A percentile compares a stretch with the other conserved stretches of the same genome.
Evolutionary conservation across 768 basidiomycete species (phyloP).

Genomic region (Naganishia randhawae): DNA sequence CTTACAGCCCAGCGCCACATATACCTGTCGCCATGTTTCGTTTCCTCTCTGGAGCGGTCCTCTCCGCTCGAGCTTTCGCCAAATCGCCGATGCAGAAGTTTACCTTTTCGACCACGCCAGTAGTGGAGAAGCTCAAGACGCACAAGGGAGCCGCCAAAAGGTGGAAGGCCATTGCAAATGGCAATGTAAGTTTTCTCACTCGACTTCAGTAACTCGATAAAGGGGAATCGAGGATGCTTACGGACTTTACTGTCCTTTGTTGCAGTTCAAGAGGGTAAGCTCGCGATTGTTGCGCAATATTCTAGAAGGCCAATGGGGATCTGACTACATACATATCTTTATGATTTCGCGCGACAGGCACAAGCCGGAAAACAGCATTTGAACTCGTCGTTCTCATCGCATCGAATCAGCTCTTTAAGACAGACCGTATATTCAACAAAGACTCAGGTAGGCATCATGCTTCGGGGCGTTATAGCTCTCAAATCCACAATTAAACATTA

Average conservation of each 20-base stretch:
- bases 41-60: neutral
- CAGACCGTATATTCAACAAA: slow-evolving; percentile 45
- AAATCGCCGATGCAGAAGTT: slow-evolving; percentile 26
- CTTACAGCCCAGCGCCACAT: neutral
- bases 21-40: neutral
- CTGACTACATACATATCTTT: neutral
- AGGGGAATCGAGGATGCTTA: too few relatives aligned
- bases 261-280: slow-evolving; percentile 49
- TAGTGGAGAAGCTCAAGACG: slow-evolving; percentile 49
- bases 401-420: slow-evolving; percentile 46
- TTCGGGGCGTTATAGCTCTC: too few relatives aligned
- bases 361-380: slow-evolving; percentile 48
- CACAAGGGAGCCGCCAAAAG: slow-evolving; percentile 52
- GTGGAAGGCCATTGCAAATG: slow-evolving; percentile 45
- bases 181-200: slow-evolving; percentile 31
- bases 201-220: neutral
- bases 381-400: slow-evolving; percentile 45
- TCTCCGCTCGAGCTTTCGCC: slow-evolving; percentile 28
- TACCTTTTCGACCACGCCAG: slow-evolving; percentile 19
- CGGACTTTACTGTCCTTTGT: neutral
- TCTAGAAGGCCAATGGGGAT: neutral
- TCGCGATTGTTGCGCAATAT: neutral
- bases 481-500: neutral
- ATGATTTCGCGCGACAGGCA: slow-evolving; percentile 25
- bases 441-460: slow-evolving; percentile 40